Evolutionary conservation across 2,329 filamentous ascomycete genomes (phyloP).

Genomic region (Penicillium paneum): DNA sequence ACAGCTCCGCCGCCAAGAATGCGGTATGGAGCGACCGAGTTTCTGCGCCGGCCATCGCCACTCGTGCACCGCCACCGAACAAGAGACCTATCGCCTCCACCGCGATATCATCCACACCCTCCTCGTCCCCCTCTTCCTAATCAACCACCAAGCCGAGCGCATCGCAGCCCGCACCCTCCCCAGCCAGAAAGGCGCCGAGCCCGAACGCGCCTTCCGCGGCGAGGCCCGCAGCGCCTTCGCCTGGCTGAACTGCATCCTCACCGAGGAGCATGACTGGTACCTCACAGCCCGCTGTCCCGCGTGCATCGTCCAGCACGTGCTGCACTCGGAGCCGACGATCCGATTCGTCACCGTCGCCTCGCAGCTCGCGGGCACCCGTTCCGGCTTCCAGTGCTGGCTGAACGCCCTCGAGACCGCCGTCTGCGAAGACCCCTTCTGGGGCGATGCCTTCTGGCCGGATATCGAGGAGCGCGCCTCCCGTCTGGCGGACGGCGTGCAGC

Average conservation of each 20-base stretch:
- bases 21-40: constrained; percentile 36
- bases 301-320: constrained; percentile 43
- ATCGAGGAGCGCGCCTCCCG: constrained; percentile 40
- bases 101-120: constrained; percentile 59
- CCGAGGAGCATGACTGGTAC: constrained; percentile 58
- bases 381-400: constrained; percentile 42
- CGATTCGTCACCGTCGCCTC: constrained; percentile 44
- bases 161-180: constrained; percentile 52
- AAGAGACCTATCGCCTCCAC: constrained; percentile 47
- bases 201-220: constrained; percentile 56
- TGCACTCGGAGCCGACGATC: constrained; percentile 46
- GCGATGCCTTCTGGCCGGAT: constrained; percentile 41
- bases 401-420: constrained; percentile 39
- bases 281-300: constrained; percentile 54
- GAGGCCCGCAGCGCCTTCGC: constrained; percentile 57
- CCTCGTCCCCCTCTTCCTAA: constrained; percentile 56
- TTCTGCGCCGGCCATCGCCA: constrained; percentile 38
- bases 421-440: constrained; percentile 45
- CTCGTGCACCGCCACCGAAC: constrained; percentile 30
- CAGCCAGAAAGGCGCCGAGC: constrained; percentile 49
- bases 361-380: constrained; percentile 37
- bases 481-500: constrained; percentile 39
- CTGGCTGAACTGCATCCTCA: constrained; percentile 58
- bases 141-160: constrained; percentile 54
- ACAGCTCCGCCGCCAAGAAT: constrained; percentile 35